A percentile compares a stretch with the other conserved stretches of the same genome.
Evolutionary conservation across 2,329 filamentous ascomycete genomes (phyloP).

Genomic region (Hortaea sp.): DNA sequence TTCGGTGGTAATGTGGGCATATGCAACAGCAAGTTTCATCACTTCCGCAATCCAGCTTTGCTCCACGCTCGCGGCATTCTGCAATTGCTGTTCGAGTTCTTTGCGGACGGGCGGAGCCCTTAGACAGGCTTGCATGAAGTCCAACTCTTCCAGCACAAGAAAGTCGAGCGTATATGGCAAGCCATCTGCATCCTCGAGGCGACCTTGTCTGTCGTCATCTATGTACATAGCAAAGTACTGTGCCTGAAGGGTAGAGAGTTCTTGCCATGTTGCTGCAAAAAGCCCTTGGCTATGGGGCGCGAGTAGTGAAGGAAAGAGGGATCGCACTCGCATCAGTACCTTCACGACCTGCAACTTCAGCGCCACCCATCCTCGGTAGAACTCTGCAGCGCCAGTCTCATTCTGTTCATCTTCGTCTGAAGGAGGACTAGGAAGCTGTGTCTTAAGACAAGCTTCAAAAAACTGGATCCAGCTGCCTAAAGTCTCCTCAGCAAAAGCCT

Average conservation of each 20-base stretch:
- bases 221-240: constrained; percentile 79
- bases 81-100: constrained; percentile 74
- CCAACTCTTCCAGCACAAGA: constrained; percentile 83
- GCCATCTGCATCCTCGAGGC: constrained; percentile 79
- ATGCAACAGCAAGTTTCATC: constrained; percentile 73
- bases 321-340: constrained; percentile 76
- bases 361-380: constrained; percentile 72
- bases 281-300: constrained; percentile 71
- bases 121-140: constrained; percentile 86
- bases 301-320: constrained; percentile 71
- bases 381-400: constrained; percentile 46
- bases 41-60: constrained; percentile 79
- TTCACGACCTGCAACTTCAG: constrained; percentile 91
- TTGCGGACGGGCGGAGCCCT: constrained; percentile 79
- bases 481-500: constrained; percentile 78
- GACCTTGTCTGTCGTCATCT: constrained; percentile 71
- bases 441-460: constrained; percentile 70
- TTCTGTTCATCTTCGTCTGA: constrained; percentile 52
- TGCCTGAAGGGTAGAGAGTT: constrained; percentile 62
- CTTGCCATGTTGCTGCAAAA: constrained; percentile 83
- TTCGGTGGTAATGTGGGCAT: constrained; percentile 82
- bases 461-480: constrained; percentile 77
- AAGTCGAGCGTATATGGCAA: constrained; percentile 94
- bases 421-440: constrained; percentile 54
- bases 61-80: constrained; percentile 45